phyloP scores from a whole-genome alignment of 768 basidiomycete species.

The Leccinellum albellum region DNA sequence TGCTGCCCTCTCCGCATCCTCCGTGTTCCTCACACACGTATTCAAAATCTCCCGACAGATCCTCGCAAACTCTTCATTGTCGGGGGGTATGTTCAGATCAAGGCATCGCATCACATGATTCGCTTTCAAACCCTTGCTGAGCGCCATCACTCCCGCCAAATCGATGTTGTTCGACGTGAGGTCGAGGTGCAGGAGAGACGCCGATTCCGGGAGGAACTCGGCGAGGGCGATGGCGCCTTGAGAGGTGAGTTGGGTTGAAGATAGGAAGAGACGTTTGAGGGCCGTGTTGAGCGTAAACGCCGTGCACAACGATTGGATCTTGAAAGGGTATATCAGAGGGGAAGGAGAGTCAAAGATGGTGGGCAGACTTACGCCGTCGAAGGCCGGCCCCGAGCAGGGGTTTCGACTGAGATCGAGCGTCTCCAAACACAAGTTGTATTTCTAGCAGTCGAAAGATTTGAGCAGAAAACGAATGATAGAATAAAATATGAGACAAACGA shows the following conservation, averaged over 20 bases:
- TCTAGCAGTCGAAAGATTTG: conserved; percentile 42
- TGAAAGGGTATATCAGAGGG: background rate
- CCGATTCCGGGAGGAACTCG: conserved; percentile 91
- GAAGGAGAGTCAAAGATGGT: background rate
- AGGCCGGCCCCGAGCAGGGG: conserved; percentile 83
- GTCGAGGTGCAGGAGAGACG: conserved; percentile 86
- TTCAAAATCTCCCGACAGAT: conserved; percentile 89
- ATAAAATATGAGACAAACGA: conserved; percentile 48
- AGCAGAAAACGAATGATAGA: background rate
- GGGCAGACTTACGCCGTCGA: conserved; percentile 75
- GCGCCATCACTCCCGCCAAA: conserved; percentile 89
- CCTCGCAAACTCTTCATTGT: conserved; percentile 75
- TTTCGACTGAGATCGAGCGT: conserved; percentile 92
- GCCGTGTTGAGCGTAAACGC: conserved; percentile 90
- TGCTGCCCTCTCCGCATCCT: conserved; percentile 49
- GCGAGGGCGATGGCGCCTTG: conserved; percentile 91
- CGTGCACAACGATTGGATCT: conserved; percentile 86
- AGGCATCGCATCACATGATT: conserved; percentile 89
- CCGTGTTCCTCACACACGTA: conserved; percentile 90
- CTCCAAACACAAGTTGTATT: conserved; percentile 92
- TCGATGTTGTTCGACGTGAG: conserved; percentile 80
- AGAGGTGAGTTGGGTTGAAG: conserved; percentile 74
- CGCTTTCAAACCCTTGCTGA: conserved; percentile 78
- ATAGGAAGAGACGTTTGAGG: conserved; percentile 88
- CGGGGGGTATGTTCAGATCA: conserved; percentile 88